Conservation (phyloP, 768 basidiomycete species). For the Exsudoporus frostii region DNA sequence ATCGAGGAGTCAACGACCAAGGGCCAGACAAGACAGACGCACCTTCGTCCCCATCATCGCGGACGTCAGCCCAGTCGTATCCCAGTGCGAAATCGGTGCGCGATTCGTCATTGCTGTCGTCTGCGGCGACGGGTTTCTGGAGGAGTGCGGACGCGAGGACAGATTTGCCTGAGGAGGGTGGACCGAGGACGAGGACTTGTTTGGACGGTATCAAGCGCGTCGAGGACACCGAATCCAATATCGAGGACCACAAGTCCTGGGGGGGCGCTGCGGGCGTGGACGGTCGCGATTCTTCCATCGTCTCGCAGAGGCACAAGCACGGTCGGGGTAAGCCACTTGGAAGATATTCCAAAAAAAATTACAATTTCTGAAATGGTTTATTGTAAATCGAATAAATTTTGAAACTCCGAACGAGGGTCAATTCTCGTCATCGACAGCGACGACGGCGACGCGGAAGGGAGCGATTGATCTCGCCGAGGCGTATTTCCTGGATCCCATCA, state of each 20-base stretch:
- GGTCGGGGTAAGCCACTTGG: not conserved
- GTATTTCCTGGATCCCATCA: slow-evolving; percentile 22
- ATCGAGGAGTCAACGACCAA: not conserved
- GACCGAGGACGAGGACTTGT: slow-evolving; percentile 81
- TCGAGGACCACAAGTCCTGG: slow-evolving; percentile 88
- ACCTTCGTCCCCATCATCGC: slow-evolving; percentile 96
- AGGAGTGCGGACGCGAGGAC: slow-evolving; percentile 68
- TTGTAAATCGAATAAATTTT: slow-evolving; percentile 2
- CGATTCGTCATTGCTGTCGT: slow-evolving; percentile 56
- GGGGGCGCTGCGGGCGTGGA: slow-evolving; percentile 73
- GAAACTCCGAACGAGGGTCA: slow-evolving; percentile 24
- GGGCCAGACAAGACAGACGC: slow-evolving; percentile 20
- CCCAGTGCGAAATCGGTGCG: slow-evolving; percentile 81
- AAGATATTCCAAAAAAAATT: not conserved
- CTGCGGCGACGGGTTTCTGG: slow-evolving; percentile 54
- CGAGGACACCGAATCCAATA: slow-evolving; percentile 82
- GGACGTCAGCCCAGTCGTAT: slow-evolving; percentile 88
- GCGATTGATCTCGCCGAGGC: not conserved
- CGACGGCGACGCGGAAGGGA: not conserved
- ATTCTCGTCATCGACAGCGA: slow-evolving; percentile 5
- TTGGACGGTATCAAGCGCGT: slow-evolving; percentile 81
- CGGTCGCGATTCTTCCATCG: slow-evolving; percentile 49
- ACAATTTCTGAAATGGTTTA: not conserved
- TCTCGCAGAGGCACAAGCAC: not conserved
- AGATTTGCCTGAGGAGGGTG: slow-evolving; percentile 76